phyloP scores from a whole-genome alignment of 1,139 yeast genomes.

The Taphrina confusa region DNA sequence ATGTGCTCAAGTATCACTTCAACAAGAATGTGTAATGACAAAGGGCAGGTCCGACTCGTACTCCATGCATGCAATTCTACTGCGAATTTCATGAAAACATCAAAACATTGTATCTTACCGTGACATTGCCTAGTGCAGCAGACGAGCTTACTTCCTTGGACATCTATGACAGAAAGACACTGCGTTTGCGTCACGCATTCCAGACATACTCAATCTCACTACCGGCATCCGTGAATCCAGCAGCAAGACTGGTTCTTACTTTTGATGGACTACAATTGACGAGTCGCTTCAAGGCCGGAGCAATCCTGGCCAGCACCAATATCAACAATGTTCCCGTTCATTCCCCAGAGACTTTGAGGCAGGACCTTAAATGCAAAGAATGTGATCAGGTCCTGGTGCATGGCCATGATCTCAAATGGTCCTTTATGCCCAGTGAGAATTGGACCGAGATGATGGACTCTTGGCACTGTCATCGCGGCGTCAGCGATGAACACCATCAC shows the following conservation, averaged over 20 bases:
- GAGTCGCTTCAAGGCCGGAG: conserved; percentile 2
- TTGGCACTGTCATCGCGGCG: conserved; percentile 89
- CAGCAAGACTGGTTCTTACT: neutral
- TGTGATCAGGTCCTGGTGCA: neutral
- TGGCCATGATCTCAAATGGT: conserved; percentile 41
- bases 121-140: neutral
- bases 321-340: conserved; percentile 17
- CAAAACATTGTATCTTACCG: conserved; percentile 6
- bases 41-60: too few relatives aligned
- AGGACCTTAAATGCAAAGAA: neutral
- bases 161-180: conserved; percentile 28
- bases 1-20: too few relatives aligned
- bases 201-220: conserved; percentile 13
- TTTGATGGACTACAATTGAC: neutral
- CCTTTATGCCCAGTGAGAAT: conserved; percentile 82
- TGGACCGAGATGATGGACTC: conserved; percentile 97
- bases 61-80: conserved; percentile 19
- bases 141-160: conserved; percentile 8
- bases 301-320: neutral
- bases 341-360: neutral
- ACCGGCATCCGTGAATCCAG: conserved; percentile 19
- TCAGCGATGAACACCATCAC: conserved; percentile 54
- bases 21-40: too few relatives aligned
- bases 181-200: conserved; percentile 21
- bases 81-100: conserved; percentile 29